Base-by-base conservation (phyloP, 352 stramenopile genomes). In the Phytophthora cajani region DNA sequence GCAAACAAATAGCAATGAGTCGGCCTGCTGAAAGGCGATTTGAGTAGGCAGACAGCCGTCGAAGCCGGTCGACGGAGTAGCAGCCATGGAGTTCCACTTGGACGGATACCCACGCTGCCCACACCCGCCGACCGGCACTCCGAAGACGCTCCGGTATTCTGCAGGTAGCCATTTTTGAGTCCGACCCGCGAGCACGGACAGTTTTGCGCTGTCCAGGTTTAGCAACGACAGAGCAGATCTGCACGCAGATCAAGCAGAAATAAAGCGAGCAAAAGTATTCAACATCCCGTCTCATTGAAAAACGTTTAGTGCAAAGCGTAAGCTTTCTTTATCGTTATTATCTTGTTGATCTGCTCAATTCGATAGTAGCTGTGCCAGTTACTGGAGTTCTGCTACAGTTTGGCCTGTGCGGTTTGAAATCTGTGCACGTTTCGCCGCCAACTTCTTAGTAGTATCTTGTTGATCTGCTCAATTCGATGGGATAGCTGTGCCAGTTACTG, bases 21-120 rank as follows among this genome's bases (percentile, higher is more conserved):
- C 49, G 51, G 25, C 12, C 19, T 1, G 19, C 17, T 10, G 36
- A 71, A 10, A 60, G 33, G 16, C 46, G 38, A 1, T 32, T 27
- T 9, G 32, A 57, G 51, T 71, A 74, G 6, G 10, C 1, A 8
- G 64, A 21, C 19, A 74, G 66, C 1, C 23, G 14, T 17, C 33
- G 61, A 23, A 80, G 32, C 21, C 69, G 58, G 3, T 46, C 33
- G 16, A 69, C 44, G 14, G 73, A 80, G 58, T 77, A 80, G 25
- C 61, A 66, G 1, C 73, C 69, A 17, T 75, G 57, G 9, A 80
- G 64, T 46, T 77, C 69, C 0, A 74, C 68, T 61, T 79, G 52
- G 7, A 56, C 56, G 32, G 54, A 58, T 21, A 61, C 32, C 50
- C 59, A 66, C 9, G 36, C 5, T 10, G 16, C 50, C 60, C 49